Conservation (phyloP, 2,329 filamentous ascomycete species). For the Penicillium sp. region DNA sequence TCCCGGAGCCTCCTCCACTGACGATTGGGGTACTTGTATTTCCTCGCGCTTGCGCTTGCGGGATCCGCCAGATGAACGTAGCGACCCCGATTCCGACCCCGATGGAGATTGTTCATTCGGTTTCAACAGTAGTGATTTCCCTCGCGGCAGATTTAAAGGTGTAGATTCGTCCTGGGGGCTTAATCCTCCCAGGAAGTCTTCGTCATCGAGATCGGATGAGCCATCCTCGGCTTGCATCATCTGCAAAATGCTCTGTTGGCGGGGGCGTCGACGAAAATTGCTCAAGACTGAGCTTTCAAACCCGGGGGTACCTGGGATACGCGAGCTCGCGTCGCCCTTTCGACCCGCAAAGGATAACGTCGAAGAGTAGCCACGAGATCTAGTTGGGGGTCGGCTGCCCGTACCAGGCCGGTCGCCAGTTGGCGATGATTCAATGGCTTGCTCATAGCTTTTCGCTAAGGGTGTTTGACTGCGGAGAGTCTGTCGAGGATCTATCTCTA, state of each 20-base stretch:
- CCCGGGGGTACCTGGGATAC: constrained; percentile 41
- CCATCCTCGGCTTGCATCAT: constrained; percentile 45
- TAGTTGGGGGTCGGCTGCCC: constrained; percentile 36
- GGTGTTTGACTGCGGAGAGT: constrained; percentile 33
- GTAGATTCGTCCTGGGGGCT: constrained; percentile 48
- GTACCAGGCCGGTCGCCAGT: constrained; percentile 32
- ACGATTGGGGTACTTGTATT: constrained; percentile 31
- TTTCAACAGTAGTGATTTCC: constrained; percentile 30
- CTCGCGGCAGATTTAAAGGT: constrained; percentile 38
- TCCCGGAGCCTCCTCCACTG: constrained; percentile 12
- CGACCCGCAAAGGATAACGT: constrained; percentile 39
- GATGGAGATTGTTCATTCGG: constrained; percentile 20
- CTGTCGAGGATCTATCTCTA: constrained; percentile 20
- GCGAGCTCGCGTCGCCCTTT: constrained; percentile 36
- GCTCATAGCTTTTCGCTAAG: constrained; percentile 30
- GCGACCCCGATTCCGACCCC: constrained; percentile 24
- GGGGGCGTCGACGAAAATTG: constrained; percentile 45
- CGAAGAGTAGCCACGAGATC: constrained; percentile 42
- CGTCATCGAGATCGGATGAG: constrained; percentile 39
- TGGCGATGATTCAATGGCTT: constrained; percentile 38
- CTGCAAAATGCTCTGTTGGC: constrained; percentile 47
- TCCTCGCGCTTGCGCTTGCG: constrained; percentile 41
- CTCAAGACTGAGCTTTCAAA: constrained; percentile 46
- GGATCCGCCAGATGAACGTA: constrained; percentile 30
- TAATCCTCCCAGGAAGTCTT: constrained; percentile 45